Conservation (phyloP, 73 alveolate species). For the Paramecium biaurelia region DNA sequence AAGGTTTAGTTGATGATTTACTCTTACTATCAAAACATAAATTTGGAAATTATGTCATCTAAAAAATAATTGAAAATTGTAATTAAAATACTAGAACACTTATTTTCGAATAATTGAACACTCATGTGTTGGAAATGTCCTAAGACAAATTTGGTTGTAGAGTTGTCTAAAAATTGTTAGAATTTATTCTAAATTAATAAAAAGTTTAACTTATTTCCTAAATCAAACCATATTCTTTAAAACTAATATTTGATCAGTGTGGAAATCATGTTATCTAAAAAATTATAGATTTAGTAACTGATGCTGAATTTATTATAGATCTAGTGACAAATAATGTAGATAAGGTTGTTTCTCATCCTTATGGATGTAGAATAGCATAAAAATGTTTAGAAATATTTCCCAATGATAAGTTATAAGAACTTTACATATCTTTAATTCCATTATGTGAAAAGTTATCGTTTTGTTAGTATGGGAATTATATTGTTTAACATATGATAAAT, state of each 20-base stretch:
- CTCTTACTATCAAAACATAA: conserved; percentile 2
- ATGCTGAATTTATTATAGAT: conserved; percentile 28
- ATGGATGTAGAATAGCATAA: conserved; percentile 50
- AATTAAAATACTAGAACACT: not conserved
- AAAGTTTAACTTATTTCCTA: not conserved
- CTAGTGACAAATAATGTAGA: conserved; percentile 6
- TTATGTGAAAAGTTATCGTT: not conserved
- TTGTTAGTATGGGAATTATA: conserved; percentile 44
- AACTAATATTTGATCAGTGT: conserved; percentile 29
- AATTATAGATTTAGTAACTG: conserved; percentile 8
- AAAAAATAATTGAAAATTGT: conserved; percentile 2
- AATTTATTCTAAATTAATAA: not conserved
- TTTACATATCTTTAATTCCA: not conserved
- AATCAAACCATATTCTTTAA: not conserved
- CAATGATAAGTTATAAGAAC: not conserved
- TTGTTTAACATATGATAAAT: conserved; percentile 30
- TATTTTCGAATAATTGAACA: not conserved
- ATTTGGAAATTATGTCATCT: conserved; percentile 47
- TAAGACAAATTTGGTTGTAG: conserved; percentile 40
- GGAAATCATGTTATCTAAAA: conserved; percentile 51
- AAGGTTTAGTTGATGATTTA: conserved; percentile 19
- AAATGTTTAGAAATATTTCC: conserved; percentile 37
- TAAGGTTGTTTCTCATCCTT: not conserved
- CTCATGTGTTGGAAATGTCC: not conserved
- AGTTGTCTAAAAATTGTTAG: conserved; percentile 26